phyloP scores from a whole-genome alignment of 192 early-diverging fungal species.

The Podila epigama region DNA sequence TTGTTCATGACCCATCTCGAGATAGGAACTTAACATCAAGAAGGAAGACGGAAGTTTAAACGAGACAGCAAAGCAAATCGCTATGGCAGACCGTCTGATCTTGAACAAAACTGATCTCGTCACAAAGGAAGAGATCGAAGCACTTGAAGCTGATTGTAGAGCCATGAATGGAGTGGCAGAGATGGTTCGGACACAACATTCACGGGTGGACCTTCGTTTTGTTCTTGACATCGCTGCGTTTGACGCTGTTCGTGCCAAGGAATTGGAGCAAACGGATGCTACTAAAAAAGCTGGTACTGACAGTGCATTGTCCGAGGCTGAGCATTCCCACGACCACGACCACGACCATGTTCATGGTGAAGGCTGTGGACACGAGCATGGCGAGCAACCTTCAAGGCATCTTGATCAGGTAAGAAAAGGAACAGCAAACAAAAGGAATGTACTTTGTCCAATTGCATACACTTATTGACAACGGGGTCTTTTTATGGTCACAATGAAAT shows the following conservation, averaged over 20 bases:
- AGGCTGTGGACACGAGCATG: slow-evolving; percentile 12
- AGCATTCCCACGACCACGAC: background rate
- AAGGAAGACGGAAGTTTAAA: slow-evolving; percentile 71
- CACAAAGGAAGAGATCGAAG: slow-evolving; percentile 38
- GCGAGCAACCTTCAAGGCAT: slow-evolving; percentile 9
- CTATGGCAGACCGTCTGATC: slow-evolving; percentile 87
- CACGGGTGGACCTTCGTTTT: slow-evolving; percentile 55
- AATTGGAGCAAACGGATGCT: slow-evolving; percentile 21
- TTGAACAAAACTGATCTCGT: slow-evolving; percentile 90
- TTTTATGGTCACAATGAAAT: slow-evolving; percentile 50
- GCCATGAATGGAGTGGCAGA: slow-evolving; percentile 44
- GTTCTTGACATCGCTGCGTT: slow-evolving; percentile 62
- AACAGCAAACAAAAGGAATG: background rate
- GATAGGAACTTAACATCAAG: slow-evolving; percentile 52
- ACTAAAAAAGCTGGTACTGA: slow-evolving; percentile 1
- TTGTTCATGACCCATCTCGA: background rate
- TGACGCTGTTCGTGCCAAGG: slow-evolving; percentile 46
- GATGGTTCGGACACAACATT: slow-evolving; percentile 34
- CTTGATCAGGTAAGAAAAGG: slow-evolving; percentile 28
- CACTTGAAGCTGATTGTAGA: slow-evolving; percentile 47
- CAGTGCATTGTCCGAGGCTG: background rate
- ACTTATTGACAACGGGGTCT: background rate
- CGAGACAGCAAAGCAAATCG: slow-evolving; percentile 83
- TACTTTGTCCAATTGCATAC: background rate
- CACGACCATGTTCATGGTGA: slow-evolving; percentile 32